Conservation (phyloP, 2,329 filamentous ascomycete species). For the Cladophialophora exuberans region DNA sequence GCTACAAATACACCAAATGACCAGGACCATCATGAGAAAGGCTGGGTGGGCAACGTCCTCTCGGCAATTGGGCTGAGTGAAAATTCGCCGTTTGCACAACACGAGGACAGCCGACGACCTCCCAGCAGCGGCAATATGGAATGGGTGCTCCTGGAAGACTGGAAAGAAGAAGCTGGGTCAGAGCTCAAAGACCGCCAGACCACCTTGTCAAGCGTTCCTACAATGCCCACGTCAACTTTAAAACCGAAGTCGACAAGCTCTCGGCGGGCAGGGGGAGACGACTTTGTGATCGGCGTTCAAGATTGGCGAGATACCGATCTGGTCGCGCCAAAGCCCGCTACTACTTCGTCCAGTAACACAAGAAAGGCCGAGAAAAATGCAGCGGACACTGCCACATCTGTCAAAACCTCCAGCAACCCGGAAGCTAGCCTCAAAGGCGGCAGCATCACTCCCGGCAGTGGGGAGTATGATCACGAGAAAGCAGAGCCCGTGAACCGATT, state of each 20-base stretch:
- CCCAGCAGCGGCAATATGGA: slow-evolving; percentile 74
- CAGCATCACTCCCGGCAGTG: slow-evolving; percentile 72
- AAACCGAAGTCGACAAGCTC: slow-evolving; percentile 36
- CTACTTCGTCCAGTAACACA: slow-evolving; percentile 17
- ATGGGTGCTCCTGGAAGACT: slow-evolving; percentile 72
- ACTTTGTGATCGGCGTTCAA: slow-evolving; percentile 80
- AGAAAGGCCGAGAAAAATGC: slow-evolving; percentile 21
- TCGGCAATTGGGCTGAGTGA: slow-evolving; percentile 47
- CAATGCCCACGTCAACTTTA: slow-evolving; percentile 30
- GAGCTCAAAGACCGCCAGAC: slow-evolving; percentile 27
- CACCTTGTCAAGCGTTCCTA: slow-evolving; percentile 29
- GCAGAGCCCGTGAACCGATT: slow-evolving; percentile 17
- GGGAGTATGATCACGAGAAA: slow-evolving; percentile 62
- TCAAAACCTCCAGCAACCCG: slow-evolving; percentile 31
- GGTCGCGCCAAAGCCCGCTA: slow-evolving; percentile 48
- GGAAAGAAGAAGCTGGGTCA: slow-evolving; percentile 55
- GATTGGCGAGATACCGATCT: slow-evolving; percentile 84
- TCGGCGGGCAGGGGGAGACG: slow-evolving; percentile 50
- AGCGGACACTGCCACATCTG: slow-evolving; percentile 31
- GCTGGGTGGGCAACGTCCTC: slow-evolving; percentile 53
- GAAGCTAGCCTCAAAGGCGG: slow-evolving; percentile 59
- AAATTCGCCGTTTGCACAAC: slow-evolving; percentile 34
- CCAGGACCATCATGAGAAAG: slow-evolving; percentile 37
- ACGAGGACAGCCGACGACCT: slow-evolving; percentile 63
- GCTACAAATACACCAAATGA: slow-evolving; percentile 23